phyloP scores from a whole-genome alignment of 441 rosid species.

The Euphorbia celastroides region DNA sequence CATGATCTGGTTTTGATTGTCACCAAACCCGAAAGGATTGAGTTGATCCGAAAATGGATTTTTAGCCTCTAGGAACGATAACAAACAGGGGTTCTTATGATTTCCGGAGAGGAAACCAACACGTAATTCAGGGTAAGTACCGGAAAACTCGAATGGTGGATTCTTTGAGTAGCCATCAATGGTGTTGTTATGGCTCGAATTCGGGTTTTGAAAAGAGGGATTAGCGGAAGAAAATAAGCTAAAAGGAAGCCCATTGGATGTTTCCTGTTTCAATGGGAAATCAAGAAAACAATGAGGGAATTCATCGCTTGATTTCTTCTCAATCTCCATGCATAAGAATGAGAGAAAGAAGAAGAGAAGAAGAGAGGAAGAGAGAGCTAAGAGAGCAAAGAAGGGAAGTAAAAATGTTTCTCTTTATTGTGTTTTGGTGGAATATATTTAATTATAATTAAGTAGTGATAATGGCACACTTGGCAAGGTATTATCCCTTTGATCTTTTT shows the following conservation, averaged over 20 bases:
- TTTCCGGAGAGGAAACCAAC: neutral
- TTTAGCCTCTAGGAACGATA: constrained; percentile 1
- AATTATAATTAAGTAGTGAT: neutral
- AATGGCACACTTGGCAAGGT: constrained; percentile 23
- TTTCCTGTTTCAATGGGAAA: constrained; percentile 18
- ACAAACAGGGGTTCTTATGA: neutral
- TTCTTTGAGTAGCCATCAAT: constrained; percentile 25
- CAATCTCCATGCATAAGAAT: constrained; percentile 37
- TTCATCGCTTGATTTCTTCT: constrained; percentile 32
- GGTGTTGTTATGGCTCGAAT: neutral
- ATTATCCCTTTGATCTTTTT: constrained; percentile 22
- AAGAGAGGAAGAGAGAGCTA: constrained; percentile 4
- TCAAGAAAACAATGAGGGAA: constrained; percentile 33
- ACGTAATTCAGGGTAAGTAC: constrained; percentile 18
- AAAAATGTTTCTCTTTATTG: constrained; percentile 12
- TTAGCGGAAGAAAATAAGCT: neutral
- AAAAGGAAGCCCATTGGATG: constrained; percentile 14
- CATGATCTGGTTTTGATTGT: neutral
- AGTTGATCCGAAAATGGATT: constrained; percentile 6
- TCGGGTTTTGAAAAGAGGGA: constrained; percentile 8
- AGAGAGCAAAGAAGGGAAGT: constrained; percentile 24
- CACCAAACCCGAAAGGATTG: neutral
- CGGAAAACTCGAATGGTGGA: constrained; percentile 12
- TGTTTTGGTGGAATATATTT: constrained; percentile 9
- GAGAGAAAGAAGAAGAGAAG: neutral